Evolutionary conservation across 352 stramenopile species (phyloP), one percentile per base, ranked within the genome.

Genomic region (Phytophthora parvispora): DNA sequence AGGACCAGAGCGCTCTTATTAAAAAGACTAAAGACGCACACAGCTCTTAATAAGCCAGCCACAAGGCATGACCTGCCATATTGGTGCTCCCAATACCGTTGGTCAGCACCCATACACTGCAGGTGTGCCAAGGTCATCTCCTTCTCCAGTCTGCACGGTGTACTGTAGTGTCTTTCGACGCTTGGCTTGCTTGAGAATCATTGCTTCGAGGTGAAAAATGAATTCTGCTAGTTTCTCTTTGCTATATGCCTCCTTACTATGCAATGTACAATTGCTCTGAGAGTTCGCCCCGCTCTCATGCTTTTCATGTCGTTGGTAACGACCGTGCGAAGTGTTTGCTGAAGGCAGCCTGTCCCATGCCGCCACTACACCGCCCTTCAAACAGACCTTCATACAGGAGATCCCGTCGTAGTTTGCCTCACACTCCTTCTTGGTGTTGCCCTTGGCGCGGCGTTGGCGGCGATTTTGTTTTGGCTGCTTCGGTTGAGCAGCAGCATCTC

Each of bases 181-280:
- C 40, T 48, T 48, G 4, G n/a, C 40, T 48, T 48, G 40, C 40
- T 48, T 48, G n/a, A 48, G 40, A 48, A 48, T 48, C 40, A 18
- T 13, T 48, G 40, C 40, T 48, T 48, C 18, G 40, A 48, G 40
- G 40, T 48, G 40, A 48, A 48, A 48, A 49, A 34, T 28, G 32
- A 34, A 49, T 49, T 60, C 34, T 60, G 52, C 25, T 60, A 34
- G 52, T 60, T 60, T 49, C 52, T n/a, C 34, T 60, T 49, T 60
- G 32, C 52, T 60, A 60, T 58, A 47, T 48, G 22, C 51, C 32
- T 58, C 20, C 32, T 53, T 58, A 58, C 29, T 58, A 47, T 45
- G 51, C 18, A 58, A 8, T 48, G 48, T 48, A 61, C 40, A 48
- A 48, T 27, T 48, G 40, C 40, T 48, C 40, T 48, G 40, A 48